Base-by-base conservation (phyloP, 805 yeast genomes). In the Suhomyces tanzawaensis region DNA sequence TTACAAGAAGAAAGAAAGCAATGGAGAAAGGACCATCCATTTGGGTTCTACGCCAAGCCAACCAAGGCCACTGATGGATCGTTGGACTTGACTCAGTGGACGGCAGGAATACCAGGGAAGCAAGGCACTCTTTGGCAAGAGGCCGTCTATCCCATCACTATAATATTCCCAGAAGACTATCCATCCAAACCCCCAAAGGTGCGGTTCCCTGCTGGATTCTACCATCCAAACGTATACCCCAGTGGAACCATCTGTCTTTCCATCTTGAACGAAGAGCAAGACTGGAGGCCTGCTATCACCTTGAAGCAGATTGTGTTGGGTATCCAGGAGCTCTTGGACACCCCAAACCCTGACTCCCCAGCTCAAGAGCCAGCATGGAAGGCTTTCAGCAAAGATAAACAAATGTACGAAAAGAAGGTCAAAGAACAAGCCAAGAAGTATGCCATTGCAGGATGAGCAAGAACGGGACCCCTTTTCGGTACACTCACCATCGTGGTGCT, bases 21-120 rank as follows among this genome's bases (percentile, higher is more conserved):
- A 60, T 93, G 99, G 99, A 80, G 99, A 51, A 91, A 88, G 60
- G 96, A 89, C 60, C 99, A 93, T 58, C 99, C 99, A 0, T 93
- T 90, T 63, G 98, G 98, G 6, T 93, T 93, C 63, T 90, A 67
- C 49, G 99, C 99, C 26, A 86, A 87, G 55, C 99, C 99, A 11
- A 57, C 66, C 18, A 90, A 85, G 58, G 69, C 73, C n/a, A 53
- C 69, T 1, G 95, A 89, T 54, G 99, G 99, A 3, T 69, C 88
- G 0, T 69, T 93, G 45, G 89, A 93, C 60, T 71, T 93, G 45
- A 84, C 85, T 55, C 74, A 65, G 53, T 93, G 99, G 99, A 79
- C 79, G 12, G 95, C 96, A 13, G 98, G 98, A 18, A 85, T 93
- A 38, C 99, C 99, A 7, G 99, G 99, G 8, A 90, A 85, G 59